Conservation (phyloP, 2,329 filamentous ascomycete genomes). For the Fusarium dimerum region DNA sequence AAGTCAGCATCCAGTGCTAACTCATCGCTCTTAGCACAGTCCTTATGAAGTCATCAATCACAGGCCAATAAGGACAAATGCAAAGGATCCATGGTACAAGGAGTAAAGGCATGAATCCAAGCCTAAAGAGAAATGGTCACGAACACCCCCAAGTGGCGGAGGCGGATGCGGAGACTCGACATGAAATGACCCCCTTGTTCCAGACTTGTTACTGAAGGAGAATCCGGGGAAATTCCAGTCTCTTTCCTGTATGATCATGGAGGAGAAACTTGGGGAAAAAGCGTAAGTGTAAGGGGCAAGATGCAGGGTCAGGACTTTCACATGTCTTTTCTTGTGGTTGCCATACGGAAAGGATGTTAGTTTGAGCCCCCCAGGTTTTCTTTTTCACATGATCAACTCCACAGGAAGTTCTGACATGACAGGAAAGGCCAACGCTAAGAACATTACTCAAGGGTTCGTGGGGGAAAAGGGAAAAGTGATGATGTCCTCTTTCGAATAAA, state of each 20-base stretch:
- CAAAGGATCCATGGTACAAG: not conserved
- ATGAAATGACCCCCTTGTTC: not conserved
- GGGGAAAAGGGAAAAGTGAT: too few relatives aligned
- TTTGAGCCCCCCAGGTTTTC: too few relatives aligned
- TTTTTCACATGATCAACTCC: conserved; percentile 18
- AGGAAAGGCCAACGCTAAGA: too few relatives aligned
- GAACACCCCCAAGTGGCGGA: not conserved
- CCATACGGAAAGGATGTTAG: too few relatives aligned
- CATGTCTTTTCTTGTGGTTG: not conserved
- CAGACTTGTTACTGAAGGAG: not conserved
- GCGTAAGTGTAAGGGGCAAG: too few relatives aligned
- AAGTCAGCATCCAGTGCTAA: not conserved
- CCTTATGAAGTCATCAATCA: conserved; percentile 2
- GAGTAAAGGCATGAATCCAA: not conserved
- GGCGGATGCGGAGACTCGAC: not conserved
- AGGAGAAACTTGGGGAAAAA: too few relatives aligned
- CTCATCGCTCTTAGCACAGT: not conserved
- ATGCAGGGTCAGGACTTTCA: not conserved
- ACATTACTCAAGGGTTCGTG: too few relatives aligned
- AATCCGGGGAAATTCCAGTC: not conserved
- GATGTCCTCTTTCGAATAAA: too few relatives aligned
- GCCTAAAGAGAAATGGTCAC: not conserved
- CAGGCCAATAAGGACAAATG: not conserved
- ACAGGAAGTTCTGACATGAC: too few relatives aligned
- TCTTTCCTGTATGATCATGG: too few relatives aligned